phyloP scores from a whole-genome alignment of 1,284 basidiomycete species.

The Sanghuangporus sanghuang region DNA sequence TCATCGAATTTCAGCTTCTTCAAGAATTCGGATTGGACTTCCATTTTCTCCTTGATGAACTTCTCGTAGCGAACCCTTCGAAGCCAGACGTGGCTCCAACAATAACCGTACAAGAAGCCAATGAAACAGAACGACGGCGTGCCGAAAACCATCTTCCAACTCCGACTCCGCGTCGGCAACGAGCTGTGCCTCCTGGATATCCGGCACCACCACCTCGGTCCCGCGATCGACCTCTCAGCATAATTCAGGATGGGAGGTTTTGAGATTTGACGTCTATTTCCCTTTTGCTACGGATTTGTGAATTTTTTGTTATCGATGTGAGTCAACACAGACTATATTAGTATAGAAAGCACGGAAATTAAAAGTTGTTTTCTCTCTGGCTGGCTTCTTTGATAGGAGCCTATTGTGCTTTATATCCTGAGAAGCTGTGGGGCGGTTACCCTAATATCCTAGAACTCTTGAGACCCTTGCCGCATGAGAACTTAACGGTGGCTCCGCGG shows the following conservation, averaged over 20 bases:
- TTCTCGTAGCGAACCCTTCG: constrained; percentile 54
- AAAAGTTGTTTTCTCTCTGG: not conserved
- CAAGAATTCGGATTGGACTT: constrained; percentile 94
- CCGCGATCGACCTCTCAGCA: constrained; percentile 54
- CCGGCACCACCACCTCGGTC: constrained; percentile 53
- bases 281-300: not conserved
- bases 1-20: constrained; percentile 49
- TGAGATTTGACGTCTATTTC: not conserved
- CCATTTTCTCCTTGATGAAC: constrained; percentile 73
- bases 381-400: not conserved
- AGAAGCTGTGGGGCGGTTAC: not conserved
- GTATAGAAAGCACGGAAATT: not conserved
- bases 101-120: not conserved
- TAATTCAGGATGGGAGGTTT: not conserved
- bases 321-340: not conserved
- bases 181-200: constrained; percentile 24
- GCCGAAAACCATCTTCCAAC: constrained; percentile 18
- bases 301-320: not conserved
- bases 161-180: constrained; percentile 11
- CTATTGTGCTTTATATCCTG: not conserved
- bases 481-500: not conserved
- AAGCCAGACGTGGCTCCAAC: constrained; percentile 24
- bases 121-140: constrained; percentile 20
- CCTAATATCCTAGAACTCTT: not conserved
- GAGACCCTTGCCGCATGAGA: not conserved